These are phyloP conservation scores for Ministeria vibrans DNA, from an alignment of 78 protist species.

Conservation along the genomic window DNA sequence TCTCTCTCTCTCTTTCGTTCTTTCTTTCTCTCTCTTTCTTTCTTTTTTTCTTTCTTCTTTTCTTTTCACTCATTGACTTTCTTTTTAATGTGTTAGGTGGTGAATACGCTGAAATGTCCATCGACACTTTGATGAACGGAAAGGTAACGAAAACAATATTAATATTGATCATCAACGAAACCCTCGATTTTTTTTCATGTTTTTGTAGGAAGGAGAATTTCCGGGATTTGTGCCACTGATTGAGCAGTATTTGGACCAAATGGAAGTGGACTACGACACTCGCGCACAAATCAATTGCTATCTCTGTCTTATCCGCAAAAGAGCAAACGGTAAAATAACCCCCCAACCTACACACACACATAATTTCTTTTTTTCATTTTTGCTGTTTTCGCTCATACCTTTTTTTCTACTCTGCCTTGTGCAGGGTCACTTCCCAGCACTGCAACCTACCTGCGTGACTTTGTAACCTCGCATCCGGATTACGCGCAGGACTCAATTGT, in stretches of 20 bases:
- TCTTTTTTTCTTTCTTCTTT: no score
- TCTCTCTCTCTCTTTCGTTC: no score
- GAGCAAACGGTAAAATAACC: background rate
- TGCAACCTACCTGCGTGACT: slow-evolving; percentile 50
- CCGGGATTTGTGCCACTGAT: slow-evolving; percentile 54
- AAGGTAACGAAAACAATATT: background rate
- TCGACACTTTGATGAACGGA: background rate
- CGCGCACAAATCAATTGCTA: background rate
- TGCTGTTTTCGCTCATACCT: background rate
- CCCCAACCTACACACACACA: background rate
- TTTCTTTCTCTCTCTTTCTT: no score
- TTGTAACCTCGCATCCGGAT: slow-evolving; percentile 42
- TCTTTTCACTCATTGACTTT: no score
- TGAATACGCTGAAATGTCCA: background rate
- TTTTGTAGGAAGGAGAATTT: slow-evolving; percentile 1
- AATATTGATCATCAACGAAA: background rate
- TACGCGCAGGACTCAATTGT: slow-evolving; percentile 58
- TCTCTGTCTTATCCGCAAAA: background rate
- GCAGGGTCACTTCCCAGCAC: slow-evolving; percentile 46
- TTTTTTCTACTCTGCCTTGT: background rate
- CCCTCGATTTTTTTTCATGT: background rate
- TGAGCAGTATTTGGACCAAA: slow-evolving; percentile 15
- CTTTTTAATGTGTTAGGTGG: background rate
- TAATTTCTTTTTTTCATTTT: background rate
- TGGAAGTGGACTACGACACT: background rate